Evolutionary conservation across 2,329 filamentous ascomycete species (phyloP).

Genomic region (Biscogniauxia sp.): DNA sequence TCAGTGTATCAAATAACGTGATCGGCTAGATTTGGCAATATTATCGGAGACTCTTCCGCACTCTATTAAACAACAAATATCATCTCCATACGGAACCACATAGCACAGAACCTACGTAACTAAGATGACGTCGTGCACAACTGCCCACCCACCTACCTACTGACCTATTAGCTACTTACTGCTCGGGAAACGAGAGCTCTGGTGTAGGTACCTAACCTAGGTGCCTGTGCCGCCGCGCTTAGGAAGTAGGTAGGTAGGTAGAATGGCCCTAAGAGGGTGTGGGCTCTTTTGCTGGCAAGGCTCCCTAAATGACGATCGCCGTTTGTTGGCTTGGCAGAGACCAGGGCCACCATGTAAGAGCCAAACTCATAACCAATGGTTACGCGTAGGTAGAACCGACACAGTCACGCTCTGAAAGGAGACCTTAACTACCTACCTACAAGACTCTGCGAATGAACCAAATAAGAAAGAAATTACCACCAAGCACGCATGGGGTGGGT

Average conservation of each 20-base stretch:
- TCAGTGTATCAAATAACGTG: neutral
- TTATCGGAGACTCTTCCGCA: neutral
- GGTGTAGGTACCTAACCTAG: no score
- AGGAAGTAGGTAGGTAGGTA: no score
- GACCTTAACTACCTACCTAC: neutral
- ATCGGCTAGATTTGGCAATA: neutral
- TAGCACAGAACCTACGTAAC: neutral
- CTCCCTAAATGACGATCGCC: neutral
- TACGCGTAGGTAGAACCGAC: neutral
- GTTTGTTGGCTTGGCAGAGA: neutral
- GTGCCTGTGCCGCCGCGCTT: neutral
- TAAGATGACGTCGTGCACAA: neutral
- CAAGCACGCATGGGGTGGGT: neutral
- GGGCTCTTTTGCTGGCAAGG: neutral
- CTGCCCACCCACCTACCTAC: neutral
- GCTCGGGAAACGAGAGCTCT: neutral
- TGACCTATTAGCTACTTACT: no score
- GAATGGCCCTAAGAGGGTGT: neutral
- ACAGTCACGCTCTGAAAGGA: neutral
- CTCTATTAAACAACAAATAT: neutral
- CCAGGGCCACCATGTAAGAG: neutral
- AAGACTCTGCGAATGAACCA: neutral
- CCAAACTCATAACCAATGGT: neutral
- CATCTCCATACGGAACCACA: neutral
- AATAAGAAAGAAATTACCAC: neutral